These are phyloP conservation scores for Chlorencoelia australis DNA, from an alignment of 2,329 filamentous ascomycete genomes.

Conservation along the genomic window DNA sequence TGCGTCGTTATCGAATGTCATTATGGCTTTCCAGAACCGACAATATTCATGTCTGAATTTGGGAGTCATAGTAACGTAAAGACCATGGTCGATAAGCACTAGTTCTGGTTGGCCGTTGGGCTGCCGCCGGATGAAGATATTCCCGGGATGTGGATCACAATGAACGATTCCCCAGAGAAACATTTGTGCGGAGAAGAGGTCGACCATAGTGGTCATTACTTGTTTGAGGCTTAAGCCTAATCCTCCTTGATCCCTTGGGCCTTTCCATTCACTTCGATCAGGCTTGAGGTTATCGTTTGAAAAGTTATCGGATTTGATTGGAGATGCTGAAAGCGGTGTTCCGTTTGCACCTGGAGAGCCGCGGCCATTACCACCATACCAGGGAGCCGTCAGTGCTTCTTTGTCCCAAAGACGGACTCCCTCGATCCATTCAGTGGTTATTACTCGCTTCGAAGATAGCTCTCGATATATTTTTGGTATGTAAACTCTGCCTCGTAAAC, in stretches of 20 bases:
- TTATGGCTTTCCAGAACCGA: conserved; percentile 84
- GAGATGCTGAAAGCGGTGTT: conserved; percentile 39
- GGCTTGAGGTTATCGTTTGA: conserved; percentile 61
- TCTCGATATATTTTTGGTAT: conserved; percentile 78
- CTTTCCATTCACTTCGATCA: conserved; percentile 68
- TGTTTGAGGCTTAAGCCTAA: conserved; percentile 73
- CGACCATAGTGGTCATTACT: conserved; percentile 94
- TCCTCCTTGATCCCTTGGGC: conserved; percentile 61
- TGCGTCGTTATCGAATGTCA: conserved; percentile 85
- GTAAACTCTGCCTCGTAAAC: conserved; percentile 72
- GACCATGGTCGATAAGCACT: conserved; percentile 91
- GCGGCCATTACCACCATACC: conserved; percentile 66
- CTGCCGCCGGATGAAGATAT: conserved; percentile 86
- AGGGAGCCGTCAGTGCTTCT: conserved; percentile 62
- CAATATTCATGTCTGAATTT: conserved; percentile 79
- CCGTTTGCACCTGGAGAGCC: conserved; percentile 73
- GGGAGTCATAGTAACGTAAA: conserved; percentile 86
- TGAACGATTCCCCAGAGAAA: conserved; percentile 95
- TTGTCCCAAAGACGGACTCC: conserved; percentile 91
- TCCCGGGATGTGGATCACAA: conserved; percentile 94
- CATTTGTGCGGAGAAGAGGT: conserved; percentile 95
- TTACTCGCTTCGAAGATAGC: conserved; percentile 69
- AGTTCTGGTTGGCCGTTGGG: conserved; percentile 78
- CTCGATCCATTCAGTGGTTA: conserved; percentile 98
- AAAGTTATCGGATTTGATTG: conserved; percentile 23